Percentiles rank a stretch among this genome's conserved stretches.
These are phyloP conservation scores for Canna indica DNA, from an alignment of 176 grass and related monocot species.

Conservation along the genomic window DNA sequence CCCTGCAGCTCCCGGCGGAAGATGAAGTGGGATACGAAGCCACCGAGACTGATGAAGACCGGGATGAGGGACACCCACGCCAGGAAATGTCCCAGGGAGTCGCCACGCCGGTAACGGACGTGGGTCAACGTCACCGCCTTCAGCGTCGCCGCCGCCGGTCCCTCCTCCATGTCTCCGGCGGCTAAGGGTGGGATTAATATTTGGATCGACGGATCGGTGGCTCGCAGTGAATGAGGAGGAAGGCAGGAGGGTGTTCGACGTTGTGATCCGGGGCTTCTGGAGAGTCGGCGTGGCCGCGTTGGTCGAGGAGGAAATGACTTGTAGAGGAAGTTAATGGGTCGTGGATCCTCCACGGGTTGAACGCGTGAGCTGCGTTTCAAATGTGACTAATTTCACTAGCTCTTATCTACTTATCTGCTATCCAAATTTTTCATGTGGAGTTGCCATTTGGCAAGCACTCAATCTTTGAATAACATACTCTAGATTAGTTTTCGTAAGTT, in stretches of 20 bases:
- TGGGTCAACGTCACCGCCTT: conserved; percentile 91
- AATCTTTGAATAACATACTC: no score
- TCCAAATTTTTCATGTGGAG: no score
- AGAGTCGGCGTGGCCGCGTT: not conserved
- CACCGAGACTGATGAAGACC: conserved; percentile 88
- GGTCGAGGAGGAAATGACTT: not conserved
- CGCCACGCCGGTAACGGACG: conserved; percentile 70
- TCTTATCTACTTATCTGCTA: no score
- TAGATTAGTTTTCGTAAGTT: no score
- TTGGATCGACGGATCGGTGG: not conserved
- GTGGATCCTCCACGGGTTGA: not conserved
- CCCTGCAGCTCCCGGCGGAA: conserved; percentile 95
- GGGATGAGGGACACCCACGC: conserved; percentile 95
- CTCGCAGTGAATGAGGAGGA: not conserved
- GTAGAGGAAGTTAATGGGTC: not conserved
- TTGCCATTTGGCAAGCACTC: no score
- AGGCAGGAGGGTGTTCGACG: not conserved
- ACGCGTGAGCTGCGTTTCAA: no score
- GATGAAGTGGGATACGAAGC: conserved; percentile 92
- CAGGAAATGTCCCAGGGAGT: conserved; percentile 61
- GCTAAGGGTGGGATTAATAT: not conserved
- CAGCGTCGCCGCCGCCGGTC: conserved; percentile 41
- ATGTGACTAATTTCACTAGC: no score
- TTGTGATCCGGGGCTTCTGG: not conserved
- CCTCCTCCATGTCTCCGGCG: conserved; percentile 15